phyloP scores from a whole-genome alignment of 768 basidiomycete species.

The Kwoniella europaea region DNA sequence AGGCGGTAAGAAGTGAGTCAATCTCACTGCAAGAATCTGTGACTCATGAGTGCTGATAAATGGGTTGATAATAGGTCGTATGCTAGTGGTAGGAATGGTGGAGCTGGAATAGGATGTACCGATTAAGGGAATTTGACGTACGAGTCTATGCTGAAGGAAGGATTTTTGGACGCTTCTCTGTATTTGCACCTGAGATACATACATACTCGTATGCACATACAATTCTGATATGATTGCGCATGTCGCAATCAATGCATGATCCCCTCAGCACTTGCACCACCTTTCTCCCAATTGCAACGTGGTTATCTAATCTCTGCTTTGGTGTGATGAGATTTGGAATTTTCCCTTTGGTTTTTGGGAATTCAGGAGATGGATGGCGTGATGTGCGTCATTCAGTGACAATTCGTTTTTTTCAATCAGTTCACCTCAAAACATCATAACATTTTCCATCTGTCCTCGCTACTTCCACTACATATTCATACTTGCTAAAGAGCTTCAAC shows the following conservation, averaged over 20 bases:
- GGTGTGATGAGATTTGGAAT: constrained; percentile 10
- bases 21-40: background rate
- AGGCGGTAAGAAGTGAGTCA: constrained; percentile 50
- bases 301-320: constrained; percentile 27
- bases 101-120: constrained; percentile 44
- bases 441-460: background rate
- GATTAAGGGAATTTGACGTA: constrained; percentile 5
- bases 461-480: background rate
- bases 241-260: too few relatives aligned
- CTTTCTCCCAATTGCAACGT: constrained; percentile 1
- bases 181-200: background rate
- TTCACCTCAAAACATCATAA: background rate
- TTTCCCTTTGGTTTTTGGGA: constrained; percentile 15
- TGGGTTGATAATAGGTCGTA: constrained; percentile 34
- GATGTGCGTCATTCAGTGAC: constrained; percentile 1
- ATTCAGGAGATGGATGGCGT: constrained; percentile 17
- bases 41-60: constrained; percentile 8
- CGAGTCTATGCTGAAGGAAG: background rate
- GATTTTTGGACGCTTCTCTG: background rate
- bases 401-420: constrained; percentile 3
- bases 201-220: too few relatives aligned
- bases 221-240: too few relatives aligned
- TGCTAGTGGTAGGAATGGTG: constrained; percentile 40
- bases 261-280: too few relatives aligned
- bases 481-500: background rate